Percentiles rank a stretch among this genome's conserved stretches.
Conservation (phyloP, 768 basidiomycete species). For the Crassisporium funariophilum region DNA sequence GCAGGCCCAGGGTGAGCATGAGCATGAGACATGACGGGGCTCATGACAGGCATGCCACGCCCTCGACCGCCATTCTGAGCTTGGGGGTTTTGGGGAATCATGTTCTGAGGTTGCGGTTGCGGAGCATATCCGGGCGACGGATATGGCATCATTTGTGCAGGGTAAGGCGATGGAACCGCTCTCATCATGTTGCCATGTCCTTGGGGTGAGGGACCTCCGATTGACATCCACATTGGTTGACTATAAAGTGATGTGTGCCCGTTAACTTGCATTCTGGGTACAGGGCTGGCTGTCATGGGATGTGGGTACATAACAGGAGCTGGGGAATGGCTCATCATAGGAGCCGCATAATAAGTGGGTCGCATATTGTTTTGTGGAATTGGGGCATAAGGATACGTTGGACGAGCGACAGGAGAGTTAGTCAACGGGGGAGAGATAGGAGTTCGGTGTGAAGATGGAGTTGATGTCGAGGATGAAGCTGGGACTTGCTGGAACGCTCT, state of each 20-base stretch:
- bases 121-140: constrained; percentile 56
- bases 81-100: constrained; percentile 43
- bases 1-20: constrained; percentile 36
- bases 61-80: constrained; percentile 47
- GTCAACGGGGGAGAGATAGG: constrained; percentile 50
- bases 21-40: constrained; percentile 69
- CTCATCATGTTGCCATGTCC: constrained; percentile 56
- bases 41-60: constrained; percentile 63
- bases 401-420: constrained; percentile 49
- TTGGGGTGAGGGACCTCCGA: constrained; percentile 48
- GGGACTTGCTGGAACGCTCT: constrained; percentile 89
- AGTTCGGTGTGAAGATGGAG: constrained; percentile 44
- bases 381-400: constrained; percentile 44
- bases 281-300: constrained; percentile 61
- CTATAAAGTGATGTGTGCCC: constrained; percentile 63
- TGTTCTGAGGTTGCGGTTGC: constrained; percentile 40
- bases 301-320: constrained; percentile 68
- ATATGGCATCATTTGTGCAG: constrained; percentile 66
- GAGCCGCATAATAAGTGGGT: constrained; percentile 65
- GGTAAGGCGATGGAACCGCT: constrained; percentile 62
- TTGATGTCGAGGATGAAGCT: constrained; percentile 47
- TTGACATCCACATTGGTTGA: constrained; percentile 67
- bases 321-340: constrained; percentile 75
- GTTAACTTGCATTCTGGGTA: constrained; percentile 64
- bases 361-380: constrained; percentile 53